Percentiles rank a stretch among this genome's conserved stretches.
phyloP scores from a whole-genome alignment of 2,329 filamentous ascomycete species.

The Ophiostoma pallidulum region DNA sequence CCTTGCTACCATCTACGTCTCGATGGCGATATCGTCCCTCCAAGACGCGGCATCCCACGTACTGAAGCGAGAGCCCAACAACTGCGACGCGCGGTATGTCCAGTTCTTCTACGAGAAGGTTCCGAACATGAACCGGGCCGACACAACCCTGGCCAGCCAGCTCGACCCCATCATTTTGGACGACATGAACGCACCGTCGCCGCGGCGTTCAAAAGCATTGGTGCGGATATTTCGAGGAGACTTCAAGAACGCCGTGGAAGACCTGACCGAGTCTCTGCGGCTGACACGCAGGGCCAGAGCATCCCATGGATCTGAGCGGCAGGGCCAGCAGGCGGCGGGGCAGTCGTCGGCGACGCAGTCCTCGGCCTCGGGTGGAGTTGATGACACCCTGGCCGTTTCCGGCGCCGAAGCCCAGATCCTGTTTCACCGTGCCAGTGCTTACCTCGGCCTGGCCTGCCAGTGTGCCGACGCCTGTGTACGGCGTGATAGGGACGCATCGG shows the following conservation, averaged over 20 bases:
- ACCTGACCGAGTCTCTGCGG: conserved; percentile 58
- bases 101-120: conserved; percentile 92
- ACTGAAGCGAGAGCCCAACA: conserved; percentile 55
- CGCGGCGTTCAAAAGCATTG: conserved; percentile 62
- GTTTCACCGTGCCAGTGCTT: conserved; percentile 65
- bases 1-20: conserved; percentile 72
- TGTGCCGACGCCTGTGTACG: conserved; percentile 51
- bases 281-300: conserved; percentile 43
- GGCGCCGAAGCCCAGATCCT: conserved; percentile 66
- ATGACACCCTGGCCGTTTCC: too few relatives aligned
- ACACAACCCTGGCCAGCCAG: conserved; percentile 18
- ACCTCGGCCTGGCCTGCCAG: conserved; percentile 61
- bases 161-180: conserved; percentile 57
- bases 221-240: conserved; percentile 70
- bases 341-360: too few relatives aligned
- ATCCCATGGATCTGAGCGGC: conserved; percentile 32
- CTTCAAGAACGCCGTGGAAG: conserved; percentile 56
- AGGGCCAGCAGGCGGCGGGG: conserved; percentile 26
- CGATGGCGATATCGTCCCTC: conserved; percentile 71
- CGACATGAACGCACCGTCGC: conserved; percentile 50
- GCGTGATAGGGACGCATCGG: too few relatives aligned
- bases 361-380: too few relatives aligned
- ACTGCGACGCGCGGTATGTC: conserved; percentile 74
- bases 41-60: conserved; percentile 69
- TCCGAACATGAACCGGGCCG: conserved; percentile 47